Conservation (phyloP, 257 asterid genomes). For the Salvia miltiorrhiza region DNA sequence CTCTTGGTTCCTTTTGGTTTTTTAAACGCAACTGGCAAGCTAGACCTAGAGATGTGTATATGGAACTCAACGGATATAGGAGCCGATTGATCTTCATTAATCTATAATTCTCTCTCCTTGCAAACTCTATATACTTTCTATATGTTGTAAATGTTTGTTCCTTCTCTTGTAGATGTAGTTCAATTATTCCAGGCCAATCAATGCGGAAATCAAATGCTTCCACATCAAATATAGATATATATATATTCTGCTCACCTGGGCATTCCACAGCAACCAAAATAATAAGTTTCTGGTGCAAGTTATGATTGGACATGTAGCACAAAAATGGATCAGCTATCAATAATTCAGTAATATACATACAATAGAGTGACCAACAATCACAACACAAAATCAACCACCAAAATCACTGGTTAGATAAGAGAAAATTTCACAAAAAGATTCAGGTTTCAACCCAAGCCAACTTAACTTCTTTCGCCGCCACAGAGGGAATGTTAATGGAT, state of each 20-base stretch:
- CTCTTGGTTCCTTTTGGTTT: conserved; percentile 74
- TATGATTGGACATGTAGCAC: too few relatives aligned
- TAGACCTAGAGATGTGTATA: conserved; percentile 79
- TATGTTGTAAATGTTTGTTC: conserved; percentile 4
- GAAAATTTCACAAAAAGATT: conserved; percentile 17
- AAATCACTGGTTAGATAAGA: not conserved
- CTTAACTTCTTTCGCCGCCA: not conserved
- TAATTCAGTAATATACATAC: too few relatives aligned
- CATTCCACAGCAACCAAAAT: too few relatives aligned
- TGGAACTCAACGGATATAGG: conserved; percentile 67
- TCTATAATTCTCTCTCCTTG: not conserved
- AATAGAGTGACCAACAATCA: too few relatives aligned
- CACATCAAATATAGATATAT: too few relatives aligned
- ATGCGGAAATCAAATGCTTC: too few relatives aligned
- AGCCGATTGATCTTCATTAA: conserved; percentile 38
- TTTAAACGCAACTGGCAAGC: conserved; percentile 44
- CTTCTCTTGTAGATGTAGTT: conserved; percentile 19
- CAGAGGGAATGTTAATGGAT: not conserved
- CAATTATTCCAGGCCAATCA: not conserved
- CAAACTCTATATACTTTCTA: conserved; percentile 22
- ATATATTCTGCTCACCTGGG: too few relatives aligned
- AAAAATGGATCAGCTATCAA: too few relatives aligned
- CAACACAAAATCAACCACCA: conserved; percentile 13
- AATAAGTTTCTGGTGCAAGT: too few relatives aligned
- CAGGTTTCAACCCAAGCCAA: conserved; percentile 7